Evolutionary conservation across 352 stramenopile genomes (phyloP), one percentile per base, ranked within the genome.

Genomic region (Pythium periplocum): DNA sequence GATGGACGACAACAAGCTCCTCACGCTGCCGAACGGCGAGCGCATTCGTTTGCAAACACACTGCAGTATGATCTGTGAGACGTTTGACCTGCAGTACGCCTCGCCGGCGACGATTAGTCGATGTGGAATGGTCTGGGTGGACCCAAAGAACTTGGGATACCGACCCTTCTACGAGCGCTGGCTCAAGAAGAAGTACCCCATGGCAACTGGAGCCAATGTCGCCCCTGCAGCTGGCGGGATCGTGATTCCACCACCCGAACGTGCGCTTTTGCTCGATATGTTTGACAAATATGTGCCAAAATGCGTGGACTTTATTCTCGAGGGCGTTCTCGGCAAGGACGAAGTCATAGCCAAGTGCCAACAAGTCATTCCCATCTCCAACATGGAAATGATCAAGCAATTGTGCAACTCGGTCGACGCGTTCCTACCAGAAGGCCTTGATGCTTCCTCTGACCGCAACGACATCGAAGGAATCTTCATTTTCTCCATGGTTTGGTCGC

Each of bases 41-140:
- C 91, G 95, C 7, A 98, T 98, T 54, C 85, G 88, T 1, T 62
- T 98, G 43, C 88, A 98, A 58, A 87, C 75, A 1, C 88, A 97
- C 62, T 98, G 90, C 69, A 74, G 56, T 26, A 95, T 98, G 73
- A 95, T 98, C 48, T 97, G 93, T 57, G 95, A 98, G 75, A 97
- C 93, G 4, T 98, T 98, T 45, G 94, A 98, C 47, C 66, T 98
- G 8, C 91, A 98, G 63, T 98, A 98, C 51, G 95, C 94, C 4
- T 98, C 88, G 4, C 95, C 95, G 1, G 94, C 93, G 9, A 98
- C 93, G 0, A 98, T 98, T 44, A 96, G 80, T 61, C 87, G 95
- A 2, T 98, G 94, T 63, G 95, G 95, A 2, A 98, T 98, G 95
- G 93, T 98, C 9, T 98, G 95, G 91, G 94, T 98, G 3, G 94